A percentile compares a stretch with the other conserved stretches of the same genome.
Evolutionary conservation across 768 basidiomycete species (phyloP).

Genomic region (Suillus subalutaceus): DNA sequence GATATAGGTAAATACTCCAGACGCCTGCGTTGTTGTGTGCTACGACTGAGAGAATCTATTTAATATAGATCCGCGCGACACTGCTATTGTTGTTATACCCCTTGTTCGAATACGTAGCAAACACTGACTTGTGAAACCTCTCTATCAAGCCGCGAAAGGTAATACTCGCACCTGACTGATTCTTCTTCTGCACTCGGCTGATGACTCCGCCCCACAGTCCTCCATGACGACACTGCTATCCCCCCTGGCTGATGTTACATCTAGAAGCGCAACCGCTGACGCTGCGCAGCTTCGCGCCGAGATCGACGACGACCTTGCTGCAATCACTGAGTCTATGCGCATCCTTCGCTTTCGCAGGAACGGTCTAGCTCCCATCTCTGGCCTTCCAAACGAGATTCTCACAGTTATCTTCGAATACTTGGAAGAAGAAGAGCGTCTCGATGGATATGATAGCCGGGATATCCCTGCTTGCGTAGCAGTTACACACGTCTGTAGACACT

Average conservation of each 20-base stretch:
- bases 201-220: not conserved
- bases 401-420: not conserved
- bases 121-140: too few species aligned
- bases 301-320: not conserved
- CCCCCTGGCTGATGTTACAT: not conserved
- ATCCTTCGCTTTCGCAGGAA: not conserved
- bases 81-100: too few species aligned
- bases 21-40: too few species aligned
- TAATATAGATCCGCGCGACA: too few species aligned
- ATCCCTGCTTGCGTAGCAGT: not conserved
- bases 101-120: too few species aligned
- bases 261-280: not conserved
- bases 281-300: not conserved
- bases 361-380: not conserved
- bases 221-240: not conserved
- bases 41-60: too few species aligned
- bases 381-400: not conserved
- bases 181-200: not conserved
- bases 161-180: not conserved
- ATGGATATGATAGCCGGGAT: not conserved
- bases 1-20: too few species aligned
- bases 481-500: conserved; percentile 1
- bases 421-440: not conserved
- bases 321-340: not conserved
- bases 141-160: too few species aligned